Evolutionary conservation across 257 asterid species (phyloP).

Genomic region (Plantago elongata): DNA sequence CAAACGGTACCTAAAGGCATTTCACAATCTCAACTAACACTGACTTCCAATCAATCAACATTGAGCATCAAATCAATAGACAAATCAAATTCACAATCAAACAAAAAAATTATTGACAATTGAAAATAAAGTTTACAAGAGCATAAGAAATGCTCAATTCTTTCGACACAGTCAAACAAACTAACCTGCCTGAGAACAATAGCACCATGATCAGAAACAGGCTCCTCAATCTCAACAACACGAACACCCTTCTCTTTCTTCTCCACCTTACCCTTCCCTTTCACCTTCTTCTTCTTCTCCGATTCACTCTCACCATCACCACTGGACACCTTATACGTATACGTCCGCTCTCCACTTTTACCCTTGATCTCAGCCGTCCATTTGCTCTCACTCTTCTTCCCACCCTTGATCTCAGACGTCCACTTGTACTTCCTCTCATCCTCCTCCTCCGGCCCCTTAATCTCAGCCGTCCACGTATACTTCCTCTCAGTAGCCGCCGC

Average conservation of each 20-base stretch:
- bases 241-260: conserved; percentile 31
- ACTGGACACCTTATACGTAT: conserved; percentile 49
- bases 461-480: conserved; percentile 89
- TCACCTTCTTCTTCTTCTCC: conserved; percentile 28
- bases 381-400: conserved; percentile 54
- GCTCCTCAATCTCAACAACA: conserved; percentile 62
- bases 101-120: neutral
- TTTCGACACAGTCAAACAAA: neutral
- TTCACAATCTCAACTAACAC: no score
- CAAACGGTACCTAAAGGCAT: no score
- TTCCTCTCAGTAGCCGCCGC: conserved; percentile 47
- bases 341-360: conserved; percentile 41
- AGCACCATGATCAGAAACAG: conserved; percentile 52
- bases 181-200: conserved; percentile 71
- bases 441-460: conserved; percentile 54
- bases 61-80: neutral
- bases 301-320: conserved; percentile 23
- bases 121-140: no score
- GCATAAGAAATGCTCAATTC: no score
- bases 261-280: conserved; percentile 27
- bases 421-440: conserved; percentile 64
- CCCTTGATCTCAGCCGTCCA: conserved; percentile 76
- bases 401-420: conserved; percentile 65
- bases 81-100: neutral
- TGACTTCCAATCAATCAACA: neutral